Conservation (phyloP, 306 rosid genomes). For the Clitoria ternatea region DNA sequence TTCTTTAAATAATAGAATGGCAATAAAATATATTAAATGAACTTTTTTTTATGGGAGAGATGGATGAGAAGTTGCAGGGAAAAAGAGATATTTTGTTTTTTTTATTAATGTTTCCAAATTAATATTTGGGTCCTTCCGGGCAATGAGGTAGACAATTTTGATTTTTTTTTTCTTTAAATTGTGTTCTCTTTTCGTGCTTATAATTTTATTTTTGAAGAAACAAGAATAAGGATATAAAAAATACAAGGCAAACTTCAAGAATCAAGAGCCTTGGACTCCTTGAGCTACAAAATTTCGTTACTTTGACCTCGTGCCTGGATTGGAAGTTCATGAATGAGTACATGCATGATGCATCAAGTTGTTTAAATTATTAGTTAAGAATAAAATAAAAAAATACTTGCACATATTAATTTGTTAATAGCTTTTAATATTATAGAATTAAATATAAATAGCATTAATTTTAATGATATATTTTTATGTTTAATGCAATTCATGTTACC, state of each 20-base stretch:
- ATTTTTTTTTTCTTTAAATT: slow-evolving; percentile 7
- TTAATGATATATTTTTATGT: background rate
- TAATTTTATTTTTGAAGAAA: background rate
- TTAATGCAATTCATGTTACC: too few relatives aligned
- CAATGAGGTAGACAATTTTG: slow-evolving; percentile 23
- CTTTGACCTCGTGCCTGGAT: background rate
- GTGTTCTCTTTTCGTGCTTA: background rate
- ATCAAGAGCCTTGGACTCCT: background rate
- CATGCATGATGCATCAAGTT: background rate
- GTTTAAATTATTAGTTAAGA: background rate
- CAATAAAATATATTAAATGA: background rate
- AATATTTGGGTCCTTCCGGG: slow-evolving; percentile 25
- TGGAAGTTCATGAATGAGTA: background rate
- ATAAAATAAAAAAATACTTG: background rate
- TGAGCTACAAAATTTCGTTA: background rate
- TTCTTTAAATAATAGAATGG: background rate
- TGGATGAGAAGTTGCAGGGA: slow-evolving; percentile 18
- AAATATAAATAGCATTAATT: background rate
- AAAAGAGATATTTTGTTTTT: background rate
- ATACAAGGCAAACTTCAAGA: background rate
- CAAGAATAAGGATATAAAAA: background rate
- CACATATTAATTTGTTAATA: background rate
- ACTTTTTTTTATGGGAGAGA: background rate
- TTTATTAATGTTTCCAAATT: background rate
- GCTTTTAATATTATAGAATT: background rate